Base-by-base conservation (phyloP, 2,329 filamentous ascomycete species). In the Colletotrichum somersetense region DNA sequence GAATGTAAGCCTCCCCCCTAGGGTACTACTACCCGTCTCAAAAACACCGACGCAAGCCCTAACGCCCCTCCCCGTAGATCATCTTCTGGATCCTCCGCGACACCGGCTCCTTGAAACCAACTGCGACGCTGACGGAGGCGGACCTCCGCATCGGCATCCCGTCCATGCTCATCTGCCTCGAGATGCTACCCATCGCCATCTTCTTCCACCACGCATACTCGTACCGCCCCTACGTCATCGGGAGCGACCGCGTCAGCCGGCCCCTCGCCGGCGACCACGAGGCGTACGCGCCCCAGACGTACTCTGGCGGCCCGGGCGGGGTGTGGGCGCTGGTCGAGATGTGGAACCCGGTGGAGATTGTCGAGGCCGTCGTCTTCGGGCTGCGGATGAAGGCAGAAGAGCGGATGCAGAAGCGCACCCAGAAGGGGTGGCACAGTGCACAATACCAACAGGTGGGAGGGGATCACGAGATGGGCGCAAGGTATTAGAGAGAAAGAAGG, bases 21-120 rank as follows among this genome's bases (percentile, higher is more conserved):
- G 2, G 23, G 2, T 2, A 3, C 30, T 30, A 30, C 30, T 30
- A 30, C 23, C 2, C 30, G 23, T 14, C 42, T 44, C 7, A 4
- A 11, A 5, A 48, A 1, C 2, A 8, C 3, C 26, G 5, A 6
- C 11, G 14, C 16, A 26, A 2, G 1, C 12, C 0, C 52, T 62
- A n/a, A 52, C n/a, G 18, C 6, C 1, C 6, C 5, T 3, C 38
- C 7, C 1, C 3, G 8, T 50, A 78, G 74, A 74, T 78, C 52
- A 62, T 78, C 61, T 78, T 77, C 63, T 77, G 74, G 77, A 73
- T 78, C 23, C 71, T 78, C 3, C 69, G 71, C 44, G 74, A 73
- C 53, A 73, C 69, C 26, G 69, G 72, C 2, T 63, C 46, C 8
- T 63, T 79, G 23, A 72, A 73, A 33, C 72, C 75, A 1, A 78